These are phyloP conservation scores for Fraxinus velutina DNA, from an alignment of 305 asterid genomes.

Conservation along the genomic window DNA sequence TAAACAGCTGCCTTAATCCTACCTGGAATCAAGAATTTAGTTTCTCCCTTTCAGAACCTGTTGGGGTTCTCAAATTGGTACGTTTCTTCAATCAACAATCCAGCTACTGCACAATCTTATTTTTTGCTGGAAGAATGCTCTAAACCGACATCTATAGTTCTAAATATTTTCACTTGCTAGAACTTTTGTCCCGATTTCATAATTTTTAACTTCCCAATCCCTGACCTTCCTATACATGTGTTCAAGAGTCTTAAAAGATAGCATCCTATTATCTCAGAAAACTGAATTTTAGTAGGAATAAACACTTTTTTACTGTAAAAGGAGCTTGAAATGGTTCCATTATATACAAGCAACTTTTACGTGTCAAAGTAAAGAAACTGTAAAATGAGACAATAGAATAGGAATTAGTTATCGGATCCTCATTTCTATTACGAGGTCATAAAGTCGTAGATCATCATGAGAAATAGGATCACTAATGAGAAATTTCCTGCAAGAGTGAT, in stretches of 20 bases:
- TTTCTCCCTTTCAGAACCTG: constrained; percentile 38
- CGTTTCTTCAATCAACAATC: neutral
- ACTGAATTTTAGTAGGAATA: neutral
- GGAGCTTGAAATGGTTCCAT: neutral
- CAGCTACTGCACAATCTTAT: neutral
- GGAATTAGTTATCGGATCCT: neutral
- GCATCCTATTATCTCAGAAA: neutral
- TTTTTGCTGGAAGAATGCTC: neutral
- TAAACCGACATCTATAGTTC: neutral
- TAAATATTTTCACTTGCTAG: neutral
- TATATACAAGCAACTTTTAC: neutral
- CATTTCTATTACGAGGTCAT: neutral
- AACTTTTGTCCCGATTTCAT: neutral
- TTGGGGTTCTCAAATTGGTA: constrained; percentile 41
- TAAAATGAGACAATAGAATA: neutral
- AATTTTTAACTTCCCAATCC: neutral
- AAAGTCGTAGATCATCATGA: neutral
- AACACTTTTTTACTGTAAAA: neutral
- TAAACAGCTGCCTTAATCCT: constrained; percentile 46
- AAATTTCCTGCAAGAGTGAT: neutral
- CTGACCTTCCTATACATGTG: neutral
- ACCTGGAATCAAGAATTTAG: constrained; percentile 50
- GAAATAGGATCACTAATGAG: neutral
- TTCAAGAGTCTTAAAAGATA: neutral
- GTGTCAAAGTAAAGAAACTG: neutral